Evolutionary conservation across 2,329 filamentous ascomycete species (phyloP).

Genomic region (Tolypocladium amazonense): DNA sequence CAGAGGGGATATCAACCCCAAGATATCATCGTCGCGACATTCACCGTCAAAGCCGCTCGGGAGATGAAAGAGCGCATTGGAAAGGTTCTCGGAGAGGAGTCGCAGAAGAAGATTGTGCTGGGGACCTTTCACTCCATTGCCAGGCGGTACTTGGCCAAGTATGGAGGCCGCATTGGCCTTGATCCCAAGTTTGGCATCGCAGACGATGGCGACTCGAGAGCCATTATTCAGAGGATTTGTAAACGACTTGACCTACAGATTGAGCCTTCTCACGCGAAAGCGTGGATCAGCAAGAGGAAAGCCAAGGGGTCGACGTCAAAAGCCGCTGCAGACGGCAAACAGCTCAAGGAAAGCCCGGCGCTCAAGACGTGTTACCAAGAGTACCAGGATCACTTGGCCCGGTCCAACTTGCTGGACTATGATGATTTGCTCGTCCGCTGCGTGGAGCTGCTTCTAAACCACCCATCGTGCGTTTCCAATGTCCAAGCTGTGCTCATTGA

Average conservation of each 20-base stretch:
- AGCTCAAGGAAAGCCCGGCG: conserved; percentile 36
- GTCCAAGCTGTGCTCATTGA: conserved; percentile 89
- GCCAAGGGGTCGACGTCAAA: conserved; percentile 40
- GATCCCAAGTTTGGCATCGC: conserved; percentile 81
- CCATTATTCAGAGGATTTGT: conserved; percentile 73
- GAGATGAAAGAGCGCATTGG: conserved; percentile 90
- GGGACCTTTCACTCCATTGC: conserved; percentile 95
- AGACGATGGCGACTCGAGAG: conserved; percentile 68
- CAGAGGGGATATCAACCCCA: conserved; percentile 62
- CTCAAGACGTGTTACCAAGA: conserved; percentile 59
- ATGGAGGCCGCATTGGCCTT: conserved; percentile 76
- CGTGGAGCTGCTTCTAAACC: conserved; percentile 61
- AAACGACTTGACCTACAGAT: conserved; percentile 60
- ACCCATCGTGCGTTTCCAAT: conserved; percentile 76
- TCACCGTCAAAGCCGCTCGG: conserved; percentile 86
- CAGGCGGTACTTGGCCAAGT: conserved; percentile 70
- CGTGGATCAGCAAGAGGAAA: conserved; percentile 64
- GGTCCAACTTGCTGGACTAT: conserved; percentile 82
- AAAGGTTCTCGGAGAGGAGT: conserved; percentile 65
- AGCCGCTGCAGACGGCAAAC: conserved; percentile 24
- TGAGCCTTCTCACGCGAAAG: conserved; percentile 59
- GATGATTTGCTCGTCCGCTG: conserved; percentile 85
- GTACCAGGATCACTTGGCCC: conserved; percentile 66
- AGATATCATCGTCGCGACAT: conserved; percentile 91
- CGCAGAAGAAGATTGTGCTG: conserved; percentile 68